These are phyloP conservation scores for Tulasnella sp. DNA, from an alignment of 768 basidiomycete genomes.

Conservation along the genomic window DNA sequence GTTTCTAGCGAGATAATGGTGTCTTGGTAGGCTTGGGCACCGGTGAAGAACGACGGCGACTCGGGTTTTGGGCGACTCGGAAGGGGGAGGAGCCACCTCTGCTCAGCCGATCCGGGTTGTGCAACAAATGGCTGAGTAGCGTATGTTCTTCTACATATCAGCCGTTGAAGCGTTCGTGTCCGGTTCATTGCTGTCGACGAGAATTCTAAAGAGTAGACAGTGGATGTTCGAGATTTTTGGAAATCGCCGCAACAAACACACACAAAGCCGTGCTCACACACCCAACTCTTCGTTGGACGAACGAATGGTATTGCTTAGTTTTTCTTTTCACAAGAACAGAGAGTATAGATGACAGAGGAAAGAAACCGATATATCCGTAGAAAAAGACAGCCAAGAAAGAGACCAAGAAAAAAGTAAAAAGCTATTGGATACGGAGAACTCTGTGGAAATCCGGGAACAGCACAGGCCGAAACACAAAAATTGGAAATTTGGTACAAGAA, in stretches of 20 bases:
- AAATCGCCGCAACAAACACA: neutral
- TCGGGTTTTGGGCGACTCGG: slow-evolving; percentile 49
- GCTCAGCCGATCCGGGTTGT: neutral
- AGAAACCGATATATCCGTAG: slow-evolving; percentile 6
- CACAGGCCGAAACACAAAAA: slow-evolving; percentile 1
- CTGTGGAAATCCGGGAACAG: slow-evolving; percentile 6
- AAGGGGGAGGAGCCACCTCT: slow-evolving; percentile 15
- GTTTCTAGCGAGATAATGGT: slow-evolving; percentile 66
- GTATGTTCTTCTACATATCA: slow-evolving; percentile 19
- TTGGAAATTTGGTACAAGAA: neutral
- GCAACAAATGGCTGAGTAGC: neutral
- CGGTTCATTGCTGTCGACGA: neutral
- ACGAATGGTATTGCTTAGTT: neutral
- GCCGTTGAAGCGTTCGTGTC: slow-evolving; percentile 20
- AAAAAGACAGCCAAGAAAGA: neutral
- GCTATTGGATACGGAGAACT: neutral
- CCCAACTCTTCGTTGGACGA: neutral
- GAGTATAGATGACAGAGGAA: slow-evolving; percentile 1
- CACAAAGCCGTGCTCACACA: neutral
- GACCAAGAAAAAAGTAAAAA: neutral
- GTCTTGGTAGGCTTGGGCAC: slow-evolving; percentile 74
- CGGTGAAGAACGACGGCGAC: slow-evolving; percentile 85
- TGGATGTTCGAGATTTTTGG: neutral
- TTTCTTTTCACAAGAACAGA: slow-evolving; percentile 14
- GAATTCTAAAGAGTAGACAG: neutral